phyloP scores from a whole-genome alignment of 164 flowering plant species.

The Aristolochia fimbriata region DNA sequence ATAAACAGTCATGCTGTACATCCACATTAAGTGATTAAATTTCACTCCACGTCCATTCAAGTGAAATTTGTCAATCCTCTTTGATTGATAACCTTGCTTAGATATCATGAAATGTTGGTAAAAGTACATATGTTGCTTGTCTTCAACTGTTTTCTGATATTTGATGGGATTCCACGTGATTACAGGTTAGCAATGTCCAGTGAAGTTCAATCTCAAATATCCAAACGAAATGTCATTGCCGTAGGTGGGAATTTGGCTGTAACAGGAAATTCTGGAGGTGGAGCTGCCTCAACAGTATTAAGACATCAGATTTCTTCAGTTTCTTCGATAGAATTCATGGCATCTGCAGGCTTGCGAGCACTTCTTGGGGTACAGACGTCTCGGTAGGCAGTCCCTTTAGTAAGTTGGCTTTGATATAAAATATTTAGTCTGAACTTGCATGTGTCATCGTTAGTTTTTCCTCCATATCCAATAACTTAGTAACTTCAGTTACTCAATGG shows the following conservation, averaged over 20 bases:
- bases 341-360: conserved; percentile 68
- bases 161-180: not conserved
- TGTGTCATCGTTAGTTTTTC: not conserved
- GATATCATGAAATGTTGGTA: not conserved
- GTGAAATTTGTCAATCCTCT: too few relatives aligned
- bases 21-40: too few relatives aligned
- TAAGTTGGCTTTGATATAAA: conserved; percentile 3
- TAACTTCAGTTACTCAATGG: conserved; percentile 3
- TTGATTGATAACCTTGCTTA: not conserved
- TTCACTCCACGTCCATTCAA: too few relatives aligned
- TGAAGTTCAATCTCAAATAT: conserved; percentile 74
- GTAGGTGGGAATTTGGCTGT: conserved; percentile 82
- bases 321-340: conserved; percentile 65
- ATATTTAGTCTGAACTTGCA: not conserved
- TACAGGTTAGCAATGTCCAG: conserved; percentile 84
- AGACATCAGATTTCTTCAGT: conserved; percentile 68
- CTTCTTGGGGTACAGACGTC: conserved; percentile 67
- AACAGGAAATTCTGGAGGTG: conserved; percentile 58
- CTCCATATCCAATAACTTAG: not conserved
- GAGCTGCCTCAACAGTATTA: conserved; percentile 55
- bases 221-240: conserved; percentile 51
- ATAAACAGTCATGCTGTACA: too few relatives aligned
- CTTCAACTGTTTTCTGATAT: not conserved
- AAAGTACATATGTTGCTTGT: not conserved
- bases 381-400: conserved; percentile 40